Evolutionary conservation across 441 rosid species (phyloP).

Genomic region (Aquilaria agallochum): DNA sequence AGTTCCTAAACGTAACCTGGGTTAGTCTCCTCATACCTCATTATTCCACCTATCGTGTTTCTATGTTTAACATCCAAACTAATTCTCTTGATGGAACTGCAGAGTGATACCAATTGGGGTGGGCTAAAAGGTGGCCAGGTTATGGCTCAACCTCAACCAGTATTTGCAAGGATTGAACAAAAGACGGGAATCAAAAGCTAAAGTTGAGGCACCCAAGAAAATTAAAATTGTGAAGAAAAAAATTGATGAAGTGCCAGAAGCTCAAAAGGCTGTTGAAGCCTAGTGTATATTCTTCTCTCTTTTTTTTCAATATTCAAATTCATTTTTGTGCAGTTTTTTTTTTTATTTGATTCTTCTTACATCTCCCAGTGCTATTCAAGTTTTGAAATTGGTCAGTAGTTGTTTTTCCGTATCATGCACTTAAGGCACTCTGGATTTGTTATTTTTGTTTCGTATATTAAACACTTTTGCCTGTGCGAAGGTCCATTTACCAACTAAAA

Average conservation of each 20-base stretch:
- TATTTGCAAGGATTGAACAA: conserved; percentile 69
- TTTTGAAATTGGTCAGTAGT: no score
- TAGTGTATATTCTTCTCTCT: conserved; percentile 9
- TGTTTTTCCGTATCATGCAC: no score
- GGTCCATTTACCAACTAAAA: no score
- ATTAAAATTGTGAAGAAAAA: conserved; percentile 29
- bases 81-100: conserved; percentile 8
- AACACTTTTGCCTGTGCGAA: no score
- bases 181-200: conserved; percentile 32
- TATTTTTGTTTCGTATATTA: no score
- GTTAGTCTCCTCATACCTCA: conserved; percentile 25
- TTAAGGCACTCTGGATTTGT: no score
- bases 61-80: background rate
- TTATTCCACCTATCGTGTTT: background rate
- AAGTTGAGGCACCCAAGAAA: conserved; percentile 29
- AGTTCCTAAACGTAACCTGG: conserved; percentile 53
- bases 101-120: conserved; percentile 87
- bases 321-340: background rate
- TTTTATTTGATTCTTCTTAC: background rate
- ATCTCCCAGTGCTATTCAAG: no score
- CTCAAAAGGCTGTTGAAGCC: conserved; percentile 52
- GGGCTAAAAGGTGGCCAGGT: conserved; percentile 79
- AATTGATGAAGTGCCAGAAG: conserved; percentile 27
- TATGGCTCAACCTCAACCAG: conserved; percentile 81
- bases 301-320: background rate